Evolutionary conservation across 2,329 filamentous ascomycete genomes (phyloP), one percentile per base, ranked within the genome.

Genomic region (Xylaria polymorpha): DNA sequence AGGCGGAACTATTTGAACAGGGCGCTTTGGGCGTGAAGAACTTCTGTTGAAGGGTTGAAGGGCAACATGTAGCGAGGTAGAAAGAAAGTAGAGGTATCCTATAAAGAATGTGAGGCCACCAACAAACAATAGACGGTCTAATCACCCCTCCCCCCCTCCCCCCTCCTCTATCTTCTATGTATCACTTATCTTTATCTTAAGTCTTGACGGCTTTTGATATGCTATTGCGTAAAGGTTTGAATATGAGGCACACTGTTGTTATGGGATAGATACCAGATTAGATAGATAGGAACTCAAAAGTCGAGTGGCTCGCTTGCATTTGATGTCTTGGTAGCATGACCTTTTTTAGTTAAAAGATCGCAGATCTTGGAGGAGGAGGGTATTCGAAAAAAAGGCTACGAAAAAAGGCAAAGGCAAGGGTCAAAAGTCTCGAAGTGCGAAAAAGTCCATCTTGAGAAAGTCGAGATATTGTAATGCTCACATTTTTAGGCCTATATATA

Each of bases 271-370:
- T 53, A 22, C 46, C 15, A n/a, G 22, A 35, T 62, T 18, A 22
- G 18, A n/a, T 37, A 64, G 61, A 68, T 68, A 68, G 56, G 50
- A 32, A 65, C 37, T 58, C 18, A 43, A 32, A 62, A 66, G 8
- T 69, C 59, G 4, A 69, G 63, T 69, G 67, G 67, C n/a, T 69
- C 67, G 67, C 67, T 66, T 69, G 61, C 20, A 57, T 29, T 20
- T 9, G 50, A 50, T 50, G 25, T 43, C 48, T 55, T 43, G 48
- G 39, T 53, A 50, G 48, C 55, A 50, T 61, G 61, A n/a, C 57
- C 61, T 56, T 51, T 61, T 56, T 35, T 14, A 56, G 61, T 55
- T 57, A 61, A 37, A 46, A 22, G 61, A 44, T 65, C 25, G 61
- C 56, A 65, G 57, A 68, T 68, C 66, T 53, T 48, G 22, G 41